These are phyloP conservation scores for Allium sativum DNA, from an alignment of 106 monocot species.

Conservation along the genomic window DNA sequence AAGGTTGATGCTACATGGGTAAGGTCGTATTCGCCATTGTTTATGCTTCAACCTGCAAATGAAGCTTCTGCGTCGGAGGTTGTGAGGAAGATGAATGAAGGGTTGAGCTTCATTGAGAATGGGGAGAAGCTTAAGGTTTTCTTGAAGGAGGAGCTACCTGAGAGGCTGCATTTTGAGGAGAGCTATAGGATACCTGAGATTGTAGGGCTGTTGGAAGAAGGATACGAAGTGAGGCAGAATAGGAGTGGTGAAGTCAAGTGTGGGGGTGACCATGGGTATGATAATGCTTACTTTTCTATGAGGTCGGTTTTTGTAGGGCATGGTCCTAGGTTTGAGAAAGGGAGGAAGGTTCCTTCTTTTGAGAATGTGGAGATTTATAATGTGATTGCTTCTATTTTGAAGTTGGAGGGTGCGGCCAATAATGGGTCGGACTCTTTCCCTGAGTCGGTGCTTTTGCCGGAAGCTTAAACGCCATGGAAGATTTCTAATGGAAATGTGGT, in stretches of 20 bases:
- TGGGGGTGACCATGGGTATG: slow-evolving; percentile 35
- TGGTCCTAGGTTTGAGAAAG: slow-evolving; percentile 9
- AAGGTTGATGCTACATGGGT: slow-evolving; percentile 28
- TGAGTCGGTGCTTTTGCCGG: slow-evolving; percentile 10
- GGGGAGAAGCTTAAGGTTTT: slow-evolving; percentile 33
- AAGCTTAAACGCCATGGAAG: not conserved
- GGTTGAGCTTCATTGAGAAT: slow-evolving; percentile 33
- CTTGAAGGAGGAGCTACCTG: slow-evolving; percentile 18
- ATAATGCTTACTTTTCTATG: slow-evolving; percentile 5
- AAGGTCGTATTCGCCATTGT: slow-evolving; percentile 14
- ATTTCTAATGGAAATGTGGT: too few species aligned
- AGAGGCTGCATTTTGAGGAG: slow-evolving; percentile 1
- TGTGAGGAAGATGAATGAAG: slow-evolving; percentile 43
- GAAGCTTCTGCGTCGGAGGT: slow-evolving; percentile 16
- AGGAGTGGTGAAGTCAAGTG: slow-evolving; percentile 18
- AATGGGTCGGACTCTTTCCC: slow-evolving; percentile 6
- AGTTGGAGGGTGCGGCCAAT: slow-evolving; percentile 9
- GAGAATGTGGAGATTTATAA: slow-evolving; percentile 10
- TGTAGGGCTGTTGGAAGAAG: slow-evolving; percentile 8
- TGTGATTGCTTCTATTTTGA: slow-evolving; percentile 7
- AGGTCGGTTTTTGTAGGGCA: slow-evolving; percentile 8
- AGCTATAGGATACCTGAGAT: slow-evolving; percentile 7
- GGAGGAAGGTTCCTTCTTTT: slow-evolving; percentile 10
- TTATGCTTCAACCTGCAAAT: slow-evolving; percentile 22
- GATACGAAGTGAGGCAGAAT: slow-evolving; percentile 5